phyloP scores from a whole-genome alignment of 2,329 filamentous ascomycete genomes.

The Colletotrichum sp. region DNA sequence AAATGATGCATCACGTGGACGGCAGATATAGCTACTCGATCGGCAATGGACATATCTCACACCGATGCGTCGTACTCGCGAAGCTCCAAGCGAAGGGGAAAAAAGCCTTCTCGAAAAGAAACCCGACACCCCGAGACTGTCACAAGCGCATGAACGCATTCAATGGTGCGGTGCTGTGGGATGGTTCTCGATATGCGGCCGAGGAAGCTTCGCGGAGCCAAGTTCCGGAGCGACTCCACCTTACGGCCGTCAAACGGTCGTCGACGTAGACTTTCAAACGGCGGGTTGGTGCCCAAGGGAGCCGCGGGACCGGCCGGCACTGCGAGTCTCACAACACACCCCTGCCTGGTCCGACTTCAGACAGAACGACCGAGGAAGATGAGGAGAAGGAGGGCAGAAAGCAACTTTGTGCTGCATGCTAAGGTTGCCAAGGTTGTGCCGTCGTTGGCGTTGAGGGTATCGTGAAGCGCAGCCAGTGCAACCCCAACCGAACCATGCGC shows the following conservation, averaged over 20 bases:
- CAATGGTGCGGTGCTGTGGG: background rate
- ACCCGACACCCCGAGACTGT: background rate
- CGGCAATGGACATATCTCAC: background rate
- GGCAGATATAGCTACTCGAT: background rate
- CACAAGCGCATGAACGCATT: background rate
- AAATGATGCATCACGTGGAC: background rate
- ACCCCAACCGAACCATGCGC: background rate
- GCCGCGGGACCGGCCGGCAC: background rate
- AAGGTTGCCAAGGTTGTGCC: background rate
- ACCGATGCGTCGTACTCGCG: background rate
- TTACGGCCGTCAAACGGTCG: background rate
- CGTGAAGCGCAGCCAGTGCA: background rate
- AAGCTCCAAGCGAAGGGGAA: background rate
- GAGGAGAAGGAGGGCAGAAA: background rate
- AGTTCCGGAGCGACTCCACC: background rate
- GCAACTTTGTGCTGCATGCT: background rate
- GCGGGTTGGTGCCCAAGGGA: background rate
- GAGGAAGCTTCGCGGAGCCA: background rate
- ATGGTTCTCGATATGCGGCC: background rate
- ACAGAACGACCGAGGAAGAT: background rate
- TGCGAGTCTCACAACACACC: background rate
- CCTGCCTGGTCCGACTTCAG: background rate
- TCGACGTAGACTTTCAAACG: background rate
- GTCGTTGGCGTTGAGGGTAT: background rate
- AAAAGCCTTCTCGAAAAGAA: background rate